Conservation (phyloP, 345 rosid genomes). For the Aquilaria malaccensis region DNA sequence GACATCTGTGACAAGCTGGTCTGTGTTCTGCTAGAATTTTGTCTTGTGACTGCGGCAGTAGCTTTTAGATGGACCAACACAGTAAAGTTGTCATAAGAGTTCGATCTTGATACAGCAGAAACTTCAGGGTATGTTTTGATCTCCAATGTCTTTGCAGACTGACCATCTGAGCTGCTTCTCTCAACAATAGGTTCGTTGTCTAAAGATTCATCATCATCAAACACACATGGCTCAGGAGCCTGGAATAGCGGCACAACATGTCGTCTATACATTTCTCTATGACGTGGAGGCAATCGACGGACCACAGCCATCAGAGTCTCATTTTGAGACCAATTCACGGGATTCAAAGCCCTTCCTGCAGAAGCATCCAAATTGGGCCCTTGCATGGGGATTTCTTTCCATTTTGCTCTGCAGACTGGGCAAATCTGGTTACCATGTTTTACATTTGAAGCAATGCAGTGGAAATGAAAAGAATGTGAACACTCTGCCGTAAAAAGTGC, state of each 20-base stretch:
- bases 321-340: conserved; percentile 36
- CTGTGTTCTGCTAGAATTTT: conserved; percentile 25
- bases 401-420: conserved; percentile 84
- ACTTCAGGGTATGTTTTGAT: conserved; percentile 71
- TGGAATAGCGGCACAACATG: conserved; percentile 45
- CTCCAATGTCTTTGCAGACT: conserved; percentile 35
- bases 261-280: conserved; percentile 42
- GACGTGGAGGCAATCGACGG: conserved; percentile 49
- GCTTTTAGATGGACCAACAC: conserved; percentile 83
- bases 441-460: conserved; percentile 86
- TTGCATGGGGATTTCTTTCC: conserved; percentile 90
- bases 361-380: conserved; percentile 45
- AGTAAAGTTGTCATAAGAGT: conserved; percentile 51
- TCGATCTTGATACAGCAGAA: conserved; percentile 44
- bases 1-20: conserved; percentile 30
- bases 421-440: conserved; percentile 82
- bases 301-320: conserved; percentile 51
- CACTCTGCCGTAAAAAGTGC: conserved; percentile 96
- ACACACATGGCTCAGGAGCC: conserved; percentile 62
- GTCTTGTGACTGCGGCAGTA: conserved; percentile 30
- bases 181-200: conserved; percentile 42
- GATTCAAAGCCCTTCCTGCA: conserved; percentile 29
- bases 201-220: conserved; percentile 68
- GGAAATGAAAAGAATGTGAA: conserved; percentile 92
- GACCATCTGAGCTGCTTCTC: conserved; percentile 20